Conservation (phyloP, 805 yeast species). For the Isabelozyma gotoi region DNA sequence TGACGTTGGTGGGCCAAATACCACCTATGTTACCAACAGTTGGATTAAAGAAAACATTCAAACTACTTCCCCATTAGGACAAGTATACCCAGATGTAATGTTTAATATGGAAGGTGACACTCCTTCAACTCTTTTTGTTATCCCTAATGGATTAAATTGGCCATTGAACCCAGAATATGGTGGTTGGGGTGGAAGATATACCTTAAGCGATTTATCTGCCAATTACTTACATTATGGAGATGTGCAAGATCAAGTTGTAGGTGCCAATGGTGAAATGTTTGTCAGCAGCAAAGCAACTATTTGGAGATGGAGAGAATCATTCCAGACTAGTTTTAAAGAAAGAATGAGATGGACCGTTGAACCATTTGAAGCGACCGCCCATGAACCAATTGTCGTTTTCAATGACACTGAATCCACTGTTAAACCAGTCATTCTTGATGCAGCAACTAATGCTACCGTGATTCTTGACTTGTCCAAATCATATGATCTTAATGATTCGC, state of each 20-base stretch:
- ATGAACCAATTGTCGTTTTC: slow-evolving; percentile 21
- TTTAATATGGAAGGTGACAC: slow-evolving; percentile 32
- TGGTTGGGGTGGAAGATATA: slow-evolving; percentile 35
- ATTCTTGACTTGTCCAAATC: slow-evolving; percentile 19
- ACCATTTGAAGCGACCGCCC: slow-evolving; percentile 18
- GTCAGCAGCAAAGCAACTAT: slow-evolving; percentile 24
- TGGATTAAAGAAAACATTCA: slow-evolving; percentile 21
- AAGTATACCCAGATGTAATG: slow-evolving; percentile 17
- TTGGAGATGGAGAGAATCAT: slow-evolving; percentile 34
- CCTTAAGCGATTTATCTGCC: slow-evolving; percentile 15
- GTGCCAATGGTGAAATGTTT: slow-evolving; percentile 11
- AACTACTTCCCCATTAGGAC: slow-evolving; percentile 24
- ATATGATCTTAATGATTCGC: slow-evolving; percentile 18
- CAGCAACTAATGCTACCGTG: slow-evolving; percentile 10
- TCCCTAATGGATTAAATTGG: slow-evolving; percentile 28
- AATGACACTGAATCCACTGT: slow-evolving; percentile 15
- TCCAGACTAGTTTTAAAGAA: slow-evolving; percentile 25
- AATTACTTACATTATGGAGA: slow-evolving; percentile 18
- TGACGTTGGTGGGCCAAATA: slow-evolving; percentile 25
- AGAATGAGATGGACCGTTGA: slow-evolving; percentile 32
- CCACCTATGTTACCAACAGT: slow-evolving; percentile 16
- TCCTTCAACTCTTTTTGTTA: slow-evolving; percentile 19
- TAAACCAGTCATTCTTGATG: slow-evolving; percentile 13
- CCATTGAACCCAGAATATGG: slow-evolving; percentile 28
- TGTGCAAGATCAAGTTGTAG: slow-evolving; percentile 19